Evolutionary conservation across 352 stramenopile genomes (phyloP).

Genomic region (Halophytophthora polymorphica): DNA sequence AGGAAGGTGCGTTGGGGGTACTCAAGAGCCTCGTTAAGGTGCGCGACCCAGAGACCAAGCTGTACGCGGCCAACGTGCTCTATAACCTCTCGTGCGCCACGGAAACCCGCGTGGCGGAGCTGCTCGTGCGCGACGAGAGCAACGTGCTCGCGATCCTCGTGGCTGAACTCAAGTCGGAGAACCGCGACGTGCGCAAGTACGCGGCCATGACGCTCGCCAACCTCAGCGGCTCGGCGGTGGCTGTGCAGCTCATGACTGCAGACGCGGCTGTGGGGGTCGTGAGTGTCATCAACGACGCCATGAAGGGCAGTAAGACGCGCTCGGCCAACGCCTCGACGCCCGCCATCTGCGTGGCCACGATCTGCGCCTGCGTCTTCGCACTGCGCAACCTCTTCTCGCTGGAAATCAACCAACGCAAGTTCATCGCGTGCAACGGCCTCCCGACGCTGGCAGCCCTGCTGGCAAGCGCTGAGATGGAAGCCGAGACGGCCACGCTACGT

Average conservation of each 20-base stretch:
- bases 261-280: constrained; percentile 33
- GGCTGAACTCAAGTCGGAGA: constrained; percentile 64
- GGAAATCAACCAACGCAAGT: constrained; percentile 52
- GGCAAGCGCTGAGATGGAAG: constrained; percentile 36
- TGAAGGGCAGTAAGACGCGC: constrained; percentile 52
- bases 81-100: constrained; percentile 73
- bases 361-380: constrained; percentile 57
- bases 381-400: constrained; percentile 71
- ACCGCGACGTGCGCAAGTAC: constrained; percentile 61
- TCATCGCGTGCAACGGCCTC: constrained; percentile 61
- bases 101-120: constrained; percentile 36
- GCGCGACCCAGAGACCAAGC: constrained; percentile 75
- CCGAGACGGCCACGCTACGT: constrained; percentile 41
- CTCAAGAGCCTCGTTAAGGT: constrained; percentile 73
- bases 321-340: constrained; percentile 2
- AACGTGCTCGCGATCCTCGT: constrained; percentile 68
- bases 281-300: constrained; percentile 58
- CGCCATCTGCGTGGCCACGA: constrained; percentile 44
- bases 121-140: constrained; percentile 66
- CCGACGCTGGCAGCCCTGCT: constrained; percentile 64
- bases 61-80: constrained; percentile 81
- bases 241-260: constrained; percentile 64
- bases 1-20: constrained; percentile 61
- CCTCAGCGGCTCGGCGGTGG: constrained; percentile 43
- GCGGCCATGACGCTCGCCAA: constrained; percentile 63